A percentile compares a stretch with the other conserved stretches of the same genome.
Evolutionary conservation across 805 yeast genomes (phyloP).

Genomic region (Saturnispora hagleri): DNA sequence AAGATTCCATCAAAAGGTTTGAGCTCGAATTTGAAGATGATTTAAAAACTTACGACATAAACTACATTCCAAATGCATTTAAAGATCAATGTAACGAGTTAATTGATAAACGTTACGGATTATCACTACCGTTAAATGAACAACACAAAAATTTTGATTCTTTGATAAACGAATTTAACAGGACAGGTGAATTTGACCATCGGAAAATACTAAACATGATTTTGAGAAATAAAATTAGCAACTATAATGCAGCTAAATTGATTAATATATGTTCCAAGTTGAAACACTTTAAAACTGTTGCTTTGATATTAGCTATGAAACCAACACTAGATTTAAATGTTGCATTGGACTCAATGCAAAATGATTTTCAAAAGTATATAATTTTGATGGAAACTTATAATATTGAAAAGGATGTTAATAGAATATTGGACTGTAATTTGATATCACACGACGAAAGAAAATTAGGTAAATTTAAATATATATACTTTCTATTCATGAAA

Average conservation of each 20-base stretch:
- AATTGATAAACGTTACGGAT: not conserved
- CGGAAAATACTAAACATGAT: not conserved
- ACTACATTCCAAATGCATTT: not conserved
- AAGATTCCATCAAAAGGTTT: not conserved
- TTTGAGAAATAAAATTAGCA: not conserved
- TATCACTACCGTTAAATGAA: not conserved
- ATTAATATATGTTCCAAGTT: not conserved
- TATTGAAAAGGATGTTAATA: not conserved
- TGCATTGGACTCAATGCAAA: not conserved
- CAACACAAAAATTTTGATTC: not conserved
- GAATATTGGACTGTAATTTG: not conserved
- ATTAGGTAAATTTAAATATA: not conserved
- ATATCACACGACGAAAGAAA: not conserved
- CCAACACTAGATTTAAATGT: not conserved
- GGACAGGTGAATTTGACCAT: not conserved
- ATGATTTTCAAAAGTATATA: not conserved
- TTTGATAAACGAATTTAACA: not conserved
- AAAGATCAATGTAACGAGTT: not conserved
- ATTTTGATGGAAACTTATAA: not conserved
- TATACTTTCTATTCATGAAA: constrained; percentile 2
- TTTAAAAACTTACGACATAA: not conserved
- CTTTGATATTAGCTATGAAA: not conserved
- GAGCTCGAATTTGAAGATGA: constrained; percentile 5
- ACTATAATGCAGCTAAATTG: not conserved
- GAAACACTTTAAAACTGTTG: not conserved